Base-by-base conservation (phyloP, 1,284 basidiomycete genomes). In the Tylopilus orsonianus region DNA sequence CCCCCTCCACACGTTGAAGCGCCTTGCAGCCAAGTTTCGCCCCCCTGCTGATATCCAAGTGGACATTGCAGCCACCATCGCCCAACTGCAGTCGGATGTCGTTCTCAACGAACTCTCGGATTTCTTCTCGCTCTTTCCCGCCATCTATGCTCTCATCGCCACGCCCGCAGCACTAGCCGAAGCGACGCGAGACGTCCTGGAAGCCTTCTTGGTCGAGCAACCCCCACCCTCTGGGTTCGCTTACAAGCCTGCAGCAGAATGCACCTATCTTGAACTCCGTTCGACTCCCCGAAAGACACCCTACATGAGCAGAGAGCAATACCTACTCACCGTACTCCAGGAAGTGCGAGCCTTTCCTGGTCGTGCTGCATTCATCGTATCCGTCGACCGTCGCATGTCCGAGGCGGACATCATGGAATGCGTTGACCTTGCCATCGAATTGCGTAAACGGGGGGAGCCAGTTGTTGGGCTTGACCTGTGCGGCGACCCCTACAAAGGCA, bases 391-490 rank as follows among this genome's bases (percentile, higher is more conserved):
- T 7, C 67, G 75, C 42, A 90, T 90, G 87, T 63, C 61, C 0
- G 58, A 66, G 6, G 61, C 64, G 0, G 77, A 75, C 4, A 66
- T 81, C 29, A 52, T 62, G 16, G 85, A 89, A 53, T 80, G 80
- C 50, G 65, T 90, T 0, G 68, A 71, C 9, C 67, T 85, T 16
- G 85, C 86, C 0, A 71, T 78, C 6, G 61, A 66, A 45, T 61
- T 93, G 45, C 82, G 75, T 50, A 54, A 63, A 1, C 75, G 75
- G 30, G 85, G 86, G 0, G 63, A 80, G 38, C 71, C 83, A 4
- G 72, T 93, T 3, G 85, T 92, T 8, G 90, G 88, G 5, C 65
- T 93, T 3, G 90, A 93, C 67, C 67, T 93, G 1, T 91, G 89
- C 56, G 90, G 90, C 0, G 79, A 90, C 66, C 88, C 89, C 4